Evolutionary conservation across 1,284 basidiomycete species (phyloP), one percentile per base, ranked within the genome.

Genomic region (Ganoderma lucidum): DNA sequence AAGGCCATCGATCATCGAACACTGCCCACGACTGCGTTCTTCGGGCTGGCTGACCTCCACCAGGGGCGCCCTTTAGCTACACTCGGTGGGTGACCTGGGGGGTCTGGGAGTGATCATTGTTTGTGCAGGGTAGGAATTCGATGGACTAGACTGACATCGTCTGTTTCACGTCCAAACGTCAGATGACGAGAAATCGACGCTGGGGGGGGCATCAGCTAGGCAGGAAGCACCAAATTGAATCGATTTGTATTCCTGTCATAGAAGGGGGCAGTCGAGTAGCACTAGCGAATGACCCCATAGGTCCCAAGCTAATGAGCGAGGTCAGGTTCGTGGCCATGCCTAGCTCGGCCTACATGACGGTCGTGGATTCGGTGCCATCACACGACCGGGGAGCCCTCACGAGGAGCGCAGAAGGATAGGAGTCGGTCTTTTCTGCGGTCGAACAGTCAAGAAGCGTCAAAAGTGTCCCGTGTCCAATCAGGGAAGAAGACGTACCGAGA

Each of bases 391-490:
- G 30, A 23, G 59, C 19, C 35, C 56, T 59, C 35, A 8, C 56
- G 3, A n/a, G 35, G 30, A 23, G 56, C 56, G 35, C 56, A 23
- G 19, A 59, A n/a, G 56, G 19, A 37, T 5, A 8, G 41, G 48
- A 39, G 17, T 23, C 28, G 35, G 10, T 41, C 65, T 58, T 62
- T 60, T 19, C 35, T 56, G 51, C 44, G 39, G 62, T 66, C 48
- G 65, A 70, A 70, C 37, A 45, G 58, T 66, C 62, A 58, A 64
- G 68, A 70, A 58, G 56, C 19, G 56, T 59, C 56, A 19, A 44
- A 44, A 60, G 58, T 17, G 10, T 30, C 30, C 23, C 15, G 39
- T 19, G 23, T 19, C 23, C 37, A 51, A 19, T 56, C 23, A 5
- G 19, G 35, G 32, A 48, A 48, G 48, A 32, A 61, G 39, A 70